These are phyloP conservation scores for Cystofilobasidium bisporidii DNA, from an alignment of 768 basidiomycete genomes.

Conservation along the genomic window DNA sequence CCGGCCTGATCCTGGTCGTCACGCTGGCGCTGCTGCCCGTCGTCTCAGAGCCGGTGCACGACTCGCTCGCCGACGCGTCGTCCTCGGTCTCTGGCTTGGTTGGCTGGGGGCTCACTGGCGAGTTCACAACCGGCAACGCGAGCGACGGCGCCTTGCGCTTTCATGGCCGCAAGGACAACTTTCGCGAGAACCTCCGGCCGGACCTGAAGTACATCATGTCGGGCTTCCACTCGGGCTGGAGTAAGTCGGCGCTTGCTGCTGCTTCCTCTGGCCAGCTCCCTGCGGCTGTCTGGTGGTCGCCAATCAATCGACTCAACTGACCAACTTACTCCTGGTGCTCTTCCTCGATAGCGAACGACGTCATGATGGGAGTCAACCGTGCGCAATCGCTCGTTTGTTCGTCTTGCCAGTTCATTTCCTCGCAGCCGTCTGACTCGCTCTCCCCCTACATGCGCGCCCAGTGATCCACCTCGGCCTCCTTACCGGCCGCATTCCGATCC, in stretches of 20 bases:
- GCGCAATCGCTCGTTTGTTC: too few relatives aligned
- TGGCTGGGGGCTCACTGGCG: not conserved
- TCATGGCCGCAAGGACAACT: conserved; percentile 24
- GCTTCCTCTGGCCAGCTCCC: too few relatives aligned
- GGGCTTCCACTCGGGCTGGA: conserved; percentile 29
- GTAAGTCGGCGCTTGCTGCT: conserved; percentile 14
- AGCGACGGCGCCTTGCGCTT: conserved; percentile 25
- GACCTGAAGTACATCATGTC: conserved; percentile 29
- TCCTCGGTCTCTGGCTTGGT: not conserved
- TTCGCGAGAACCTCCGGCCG: conserved; percentile 26
- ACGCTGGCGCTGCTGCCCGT: not conserved
- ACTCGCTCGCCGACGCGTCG: not conserved
- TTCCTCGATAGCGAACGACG: conserved; percentile 29
- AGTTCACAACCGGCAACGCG: conserved; percentile 4
- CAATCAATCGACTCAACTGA: too few relatives aligned
- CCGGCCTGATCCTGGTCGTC: not conserved
- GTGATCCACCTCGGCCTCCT: conserved; percentile 29
- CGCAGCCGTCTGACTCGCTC: too few relatives aligned
- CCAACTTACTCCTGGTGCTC: too few relatives aligned
- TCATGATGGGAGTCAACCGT: conserved; percentile 31
- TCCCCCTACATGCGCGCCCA: not conserved
- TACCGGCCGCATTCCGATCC: conserved; percentile 28
- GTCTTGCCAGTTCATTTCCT: too few relatives aligned
- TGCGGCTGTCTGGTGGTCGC: too few relatives aligned
- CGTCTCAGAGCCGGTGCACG: conserved; percentile 2